phyloP scores from a whole-genome alignment of 441 rosid genomes.

The Pelargonium fulgidum region DNA sequence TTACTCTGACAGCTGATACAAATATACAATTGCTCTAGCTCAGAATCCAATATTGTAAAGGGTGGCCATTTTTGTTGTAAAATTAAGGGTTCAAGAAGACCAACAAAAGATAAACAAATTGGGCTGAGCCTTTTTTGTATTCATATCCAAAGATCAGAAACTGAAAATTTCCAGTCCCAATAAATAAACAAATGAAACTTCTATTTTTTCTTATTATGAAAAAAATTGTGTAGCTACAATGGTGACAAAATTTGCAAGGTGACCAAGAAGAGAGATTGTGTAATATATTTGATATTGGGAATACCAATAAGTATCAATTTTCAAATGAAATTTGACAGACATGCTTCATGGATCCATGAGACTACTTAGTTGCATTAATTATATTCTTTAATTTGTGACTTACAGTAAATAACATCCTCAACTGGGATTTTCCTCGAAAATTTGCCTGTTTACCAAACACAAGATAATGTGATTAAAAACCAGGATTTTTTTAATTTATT shows the following conservation, averaged over 20 bases:
- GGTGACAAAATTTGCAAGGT: neutral
- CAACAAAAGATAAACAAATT: too few relatives aligned
- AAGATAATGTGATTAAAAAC: neutral
- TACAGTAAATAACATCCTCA: conserved; percentile 6
- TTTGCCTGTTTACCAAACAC: neutral
- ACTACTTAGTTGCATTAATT: conserved; percentile 4
- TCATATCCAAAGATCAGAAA: neutral
- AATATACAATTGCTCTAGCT: neutral
- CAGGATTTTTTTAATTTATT: neutral
- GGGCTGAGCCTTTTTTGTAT: too few relatives aligned
- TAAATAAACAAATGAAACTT: conserved; percentile 11
- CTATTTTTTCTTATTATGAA: conserved; percentile 13
- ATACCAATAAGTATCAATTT: neutral
- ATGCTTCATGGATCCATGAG: conserved; percentile 17
- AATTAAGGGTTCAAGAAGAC: too few relatives aligned
- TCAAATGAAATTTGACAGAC: conserved; percentile 9
- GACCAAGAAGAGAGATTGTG: conserved; percentile 2
- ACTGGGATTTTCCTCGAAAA: neutral
- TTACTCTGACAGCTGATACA: neutral
- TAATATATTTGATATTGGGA: conserved; percentile 3
- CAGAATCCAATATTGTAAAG: neutral
- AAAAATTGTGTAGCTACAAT: neutral
- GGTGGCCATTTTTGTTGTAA: too few relatives aligned
- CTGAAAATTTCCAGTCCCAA: conserved; percentile 7
- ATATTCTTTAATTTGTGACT: neutral